Conservation (phyloP, 2,329 filamentous ascomycete species). For the Diaporthe destruens region DNA sequence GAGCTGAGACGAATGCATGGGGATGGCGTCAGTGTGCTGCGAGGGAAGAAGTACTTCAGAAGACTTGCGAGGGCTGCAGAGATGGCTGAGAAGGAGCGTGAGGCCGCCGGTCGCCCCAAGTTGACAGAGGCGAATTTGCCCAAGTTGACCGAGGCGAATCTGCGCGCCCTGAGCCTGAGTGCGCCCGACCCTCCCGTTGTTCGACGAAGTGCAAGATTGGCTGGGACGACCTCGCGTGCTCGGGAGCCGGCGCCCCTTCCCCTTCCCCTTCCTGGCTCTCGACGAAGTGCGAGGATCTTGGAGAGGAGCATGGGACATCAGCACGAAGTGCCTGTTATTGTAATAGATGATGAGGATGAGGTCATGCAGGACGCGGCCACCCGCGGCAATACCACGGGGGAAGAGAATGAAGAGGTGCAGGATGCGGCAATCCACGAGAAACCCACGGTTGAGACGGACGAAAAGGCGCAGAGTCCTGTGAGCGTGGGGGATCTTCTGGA, state of each 20-base stretch:
- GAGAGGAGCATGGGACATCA: background rate
- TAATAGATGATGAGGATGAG: slow-evolving; percentile 12
- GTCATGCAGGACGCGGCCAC: too few relatives aligned
- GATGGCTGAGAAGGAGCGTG: background rate
- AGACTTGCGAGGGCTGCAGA: background rate
- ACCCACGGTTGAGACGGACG: background rate
- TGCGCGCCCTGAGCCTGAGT: background rate
- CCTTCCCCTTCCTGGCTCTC: background rate
- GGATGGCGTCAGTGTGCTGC: background rate
- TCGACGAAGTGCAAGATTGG: slow-evolving; percentile 19
- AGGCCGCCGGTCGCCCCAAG: background rate
- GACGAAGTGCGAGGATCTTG: slow-evolving; percentile 17
- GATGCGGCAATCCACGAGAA: background rate
- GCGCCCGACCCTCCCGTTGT: background rate
- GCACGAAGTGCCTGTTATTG: background rate
- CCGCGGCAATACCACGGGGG: too few relatives aligned
- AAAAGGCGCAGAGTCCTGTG: background rate
- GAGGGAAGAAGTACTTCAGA: background rate
- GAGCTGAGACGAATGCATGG: slow-evolving; percentile 6
- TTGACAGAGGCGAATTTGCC: background rate
- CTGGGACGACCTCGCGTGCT: background rate
- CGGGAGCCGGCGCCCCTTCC: background rate
- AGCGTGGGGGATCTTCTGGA: background rate
- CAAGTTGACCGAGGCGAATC: background rate
- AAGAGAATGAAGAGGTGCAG: background rate